A percentile compares a stretch with the other conserved stretches of the same genome.
Conservation (phyloP, 2,329 filamentous ascomycete species). For the Hymenotorrendiella dingleyae region DNA sequence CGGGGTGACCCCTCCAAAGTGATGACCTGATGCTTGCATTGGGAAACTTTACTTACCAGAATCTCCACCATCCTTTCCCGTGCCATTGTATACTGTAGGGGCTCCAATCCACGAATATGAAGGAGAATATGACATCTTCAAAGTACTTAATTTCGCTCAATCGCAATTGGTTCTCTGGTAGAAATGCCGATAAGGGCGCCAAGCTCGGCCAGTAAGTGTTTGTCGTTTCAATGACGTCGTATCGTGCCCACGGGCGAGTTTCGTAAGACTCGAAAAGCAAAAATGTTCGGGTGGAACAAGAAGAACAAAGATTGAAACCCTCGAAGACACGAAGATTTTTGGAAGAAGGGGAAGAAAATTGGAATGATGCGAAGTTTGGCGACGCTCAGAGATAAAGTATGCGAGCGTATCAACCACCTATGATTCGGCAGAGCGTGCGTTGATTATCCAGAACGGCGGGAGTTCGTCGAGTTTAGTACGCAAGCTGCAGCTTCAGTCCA, state of each 20-base stretch:
- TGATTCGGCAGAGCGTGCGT: not conserved
- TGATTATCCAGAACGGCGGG: not conserved
- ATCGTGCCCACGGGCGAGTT: too few relatives aligned
- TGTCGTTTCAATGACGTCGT: constrained; percentile 1
- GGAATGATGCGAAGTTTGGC: too few relatives aligned
- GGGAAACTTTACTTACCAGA: constrained; percentile 25
- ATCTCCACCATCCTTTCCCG: constrained; percentile 34
- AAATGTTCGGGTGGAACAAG: not conserved
- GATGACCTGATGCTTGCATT: too few relatives aligned
- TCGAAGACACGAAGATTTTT: not conserved
- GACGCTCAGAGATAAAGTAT: too few relatives aligned
- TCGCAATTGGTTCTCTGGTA: constrained; percentile 4
- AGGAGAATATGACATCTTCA: constrained; percentile 23
- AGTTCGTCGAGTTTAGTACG: constrained; percentile 5
- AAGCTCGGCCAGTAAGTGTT: constrained; percentile 13
- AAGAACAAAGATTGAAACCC: not conserved
- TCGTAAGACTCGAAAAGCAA: too few relatives aligned
- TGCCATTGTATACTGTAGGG: constrained; percentile 58
- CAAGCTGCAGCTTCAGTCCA: constrained; percentile 1
- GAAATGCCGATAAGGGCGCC: constrained; percentile 8
- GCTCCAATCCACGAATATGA: constrained; percentile 52
- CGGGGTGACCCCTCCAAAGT: too few relatives aligned
- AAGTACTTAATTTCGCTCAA: constrained; percentile 1
- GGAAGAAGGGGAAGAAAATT: too few relatives aligned
- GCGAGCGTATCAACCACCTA: too few relatives aligned